Base-by-base conservation (phyloP, 768 basidiomycete species). In the Leccinum aurantiacum region DNA sequence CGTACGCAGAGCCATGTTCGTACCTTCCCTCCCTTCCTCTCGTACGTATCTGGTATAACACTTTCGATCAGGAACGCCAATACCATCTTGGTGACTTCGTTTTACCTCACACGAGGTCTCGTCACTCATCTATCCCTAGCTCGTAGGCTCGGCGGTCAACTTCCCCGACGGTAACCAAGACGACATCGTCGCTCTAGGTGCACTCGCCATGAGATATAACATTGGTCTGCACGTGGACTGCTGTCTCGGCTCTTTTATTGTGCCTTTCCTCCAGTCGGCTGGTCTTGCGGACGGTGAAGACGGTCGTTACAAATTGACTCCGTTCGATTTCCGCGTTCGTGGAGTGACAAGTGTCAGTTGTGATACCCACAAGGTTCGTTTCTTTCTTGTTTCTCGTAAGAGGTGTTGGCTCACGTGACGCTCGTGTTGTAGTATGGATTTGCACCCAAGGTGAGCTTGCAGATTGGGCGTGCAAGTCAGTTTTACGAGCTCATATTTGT, bases 301-400 rank as follows among this genome's bases (percentile, higher is more conserved):
- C 44, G 85, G 85, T 29, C 63, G 57, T 46, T 88, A 80, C 65
- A 82, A 82, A 60, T 69, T 90, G 24, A 74, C 80, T 38, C 88
- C 85, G 0, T 98, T 98, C 69, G 96, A 98, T 75, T 99, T 99
- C 74, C 78, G 87, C 22, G 88, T 98, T 2, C 80, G 83, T 3
- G 96, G 96, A 4, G 96, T 99, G 24, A 98, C 95, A 3, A 89
- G 88, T 66, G 92, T 98, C 57, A 95, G 93, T 61, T 97, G 95
- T 72, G 96, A 99, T 78, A 93, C 93, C 7, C 95, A 97, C 78
- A 96, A 96, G 79, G 91, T 89, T 47, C 14, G 60, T 17, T 24
- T 37, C 31, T 17, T 24, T 37, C 31, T 25, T 41, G 38, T 57
- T 48, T n/a, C 14, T 19, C 15, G 24, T 41, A 3, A n/a, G 14